These are phyloP conservation scores for Pythium plurisporium DNA, from an alignment of 352 stramenopile species.

Conservation along the genomic window DNA sequence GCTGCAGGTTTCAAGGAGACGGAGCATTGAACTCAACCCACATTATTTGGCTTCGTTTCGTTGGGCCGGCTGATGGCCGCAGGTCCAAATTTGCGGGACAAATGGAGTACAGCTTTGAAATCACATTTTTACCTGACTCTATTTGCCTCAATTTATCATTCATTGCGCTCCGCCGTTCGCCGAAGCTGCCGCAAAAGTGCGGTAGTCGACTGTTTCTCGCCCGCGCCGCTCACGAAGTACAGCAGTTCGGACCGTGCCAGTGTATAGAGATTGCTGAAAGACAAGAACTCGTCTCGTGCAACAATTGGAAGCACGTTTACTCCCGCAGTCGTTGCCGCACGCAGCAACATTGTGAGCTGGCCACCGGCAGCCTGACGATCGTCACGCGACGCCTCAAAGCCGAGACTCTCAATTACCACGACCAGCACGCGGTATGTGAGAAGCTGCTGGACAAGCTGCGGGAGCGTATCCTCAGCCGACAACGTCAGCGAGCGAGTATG, in stretches of 20 bases:
- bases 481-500: background rate
- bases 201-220: conserved; percentile 29
- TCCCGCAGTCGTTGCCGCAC: conserved; percentile 21
- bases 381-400: background rate
- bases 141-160: too few relatives aligned
- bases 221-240: conserved; percentile 58
- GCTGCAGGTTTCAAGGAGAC: too few relatives aligned
- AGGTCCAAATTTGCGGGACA: too few relatives aligned
- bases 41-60: too few relatives aligned
- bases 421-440: background rate
- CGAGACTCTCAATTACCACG: conserved; percentile 10
- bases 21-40: too few relatives aligned
- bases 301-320: conserved; percentile 53
- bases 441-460: background rate
- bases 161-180: conserved; percentile 10
- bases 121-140: too few relatives aligned
- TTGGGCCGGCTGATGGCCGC: too few relatives aligned
- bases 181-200: conserved; percentile 42
- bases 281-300: conserved; percentile 52
- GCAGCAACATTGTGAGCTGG: conserved; percentile 41
- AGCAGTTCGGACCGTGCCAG: conserved; percentile 60
- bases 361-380: background rate
- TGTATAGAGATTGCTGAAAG: conserved; percentile 74
- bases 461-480: background rate
- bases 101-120: too few relatives aligned